Conservation (phyloP, 1,284 basidiomycete genomes). For the Chondrostereum purpureum region DNA sequence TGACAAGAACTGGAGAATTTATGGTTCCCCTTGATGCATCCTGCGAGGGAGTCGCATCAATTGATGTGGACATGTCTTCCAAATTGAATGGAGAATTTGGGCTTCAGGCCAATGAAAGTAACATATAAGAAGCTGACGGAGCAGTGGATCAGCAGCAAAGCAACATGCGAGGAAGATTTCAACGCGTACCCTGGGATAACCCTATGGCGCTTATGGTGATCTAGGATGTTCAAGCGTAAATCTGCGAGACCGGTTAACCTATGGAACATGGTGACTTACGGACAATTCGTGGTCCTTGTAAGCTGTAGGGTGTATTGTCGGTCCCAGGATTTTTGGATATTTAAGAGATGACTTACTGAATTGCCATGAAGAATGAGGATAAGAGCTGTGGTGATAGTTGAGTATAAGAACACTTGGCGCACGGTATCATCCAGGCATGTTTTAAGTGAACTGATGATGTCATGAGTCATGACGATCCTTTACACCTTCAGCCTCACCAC, state of each 20-base stretch:
- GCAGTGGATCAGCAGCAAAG: background rate
- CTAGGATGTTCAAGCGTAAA: conserved; percentile 12
- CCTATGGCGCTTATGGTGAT: conserved; percentile 20
- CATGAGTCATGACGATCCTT: too few relatives aligned
- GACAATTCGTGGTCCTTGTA: background rate
- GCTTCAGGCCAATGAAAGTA: conserved; percentile 25
- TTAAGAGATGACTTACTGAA: background rate
- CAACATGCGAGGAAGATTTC: background rate
- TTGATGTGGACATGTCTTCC: conserved; percentile 26
- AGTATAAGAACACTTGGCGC: too few relatives aligned
- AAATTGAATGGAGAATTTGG: conserved; percentile 26
- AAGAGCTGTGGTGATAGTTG: too few relatives aligned
- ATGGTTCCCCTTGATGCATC: too few relatives aligned
- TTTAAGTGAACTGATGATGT: too few relatives aligned
- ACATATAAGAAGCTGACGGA: conserved; percentile 26
- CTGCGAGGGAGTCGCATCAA: too few relatives aligned
- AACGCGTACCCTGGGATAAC: conserved; percentile 28
- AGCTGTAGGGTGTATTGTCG: too few relatives aligned
- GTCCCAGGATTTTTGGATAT: too few relatives aligned
- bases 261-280: background rate
- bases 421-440: too few relatives aligned
- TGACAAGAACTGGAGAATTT: too few relatives aligned
- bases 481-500: too few relatives aligned
- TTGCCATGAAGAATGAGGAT: conserved; percentile 4
- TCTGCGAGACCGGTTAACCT: too few relatives aligned